These are phyloP conservation scores for Trichodelitschia bisporula DNA, from an alignment of 495 filamentous ascomycete species.

Conservation along the genomic window DNA sequence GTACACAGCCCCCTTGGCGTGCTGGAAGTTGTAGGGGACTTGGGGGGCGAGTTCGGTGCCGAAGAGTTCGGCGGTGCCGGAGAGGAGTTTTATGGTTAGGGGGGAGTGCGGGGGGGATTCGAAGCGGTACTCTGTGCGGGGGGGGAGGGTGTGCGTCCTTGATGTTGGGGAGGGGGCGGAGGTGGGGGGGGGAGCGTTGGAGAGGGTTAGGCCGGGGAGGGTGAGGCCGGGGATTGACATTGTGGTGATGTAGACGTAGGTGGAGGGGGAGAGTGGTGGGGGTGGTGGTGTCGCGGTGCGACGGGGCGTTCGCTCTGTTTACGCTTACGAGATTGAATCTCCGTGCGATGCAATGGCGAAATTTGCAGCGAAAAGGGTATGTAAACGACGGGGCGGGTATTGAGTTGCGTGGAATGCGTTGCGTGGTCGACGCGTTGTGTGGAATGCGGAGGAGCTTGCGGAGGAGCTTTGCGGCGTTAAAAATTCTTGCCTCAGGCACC, in stretches of 20 bases:
- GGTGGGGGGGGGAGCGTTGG: neutral
- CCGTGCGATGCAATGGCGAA: too few species aligned
- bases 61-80: slow-evolving; percentile 80
- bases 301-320: too few species aligned
- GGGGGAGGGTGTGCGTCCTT: slow-evolving; percentile 11
- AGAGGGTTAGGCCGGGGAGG: neutral
- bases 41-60: slow-evolving; percentile 77
- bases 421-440: too few species aligned
- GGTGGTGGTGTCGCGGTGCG: too few species aligned
- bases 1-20: slow-evolving; percentile 66
- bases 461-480: too few species aligned
- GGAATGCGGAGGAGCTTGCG: too few species aligned
- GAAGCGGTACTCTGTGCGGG: slow-evolving; percentile 71
- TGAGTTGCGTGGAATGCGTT: too few species aligned
- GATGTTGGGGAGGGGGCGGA: slow-evolving; percentile 1
- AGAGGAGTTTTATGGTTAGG: slow-evolving; percentile 29
- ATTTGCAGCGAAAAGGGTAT: too few species aligned
- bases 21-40: slow-evolving; percentile 57
- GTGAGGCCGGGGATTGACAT: neutral
- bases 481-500: too few species aligned
- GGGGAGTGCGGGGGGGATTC: slow-evolving; percentile 40
- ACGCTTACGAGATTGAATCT: too few species aligned
- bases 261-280: too few species aligned
- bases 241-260: neutral
- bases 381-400: too few species aligned